Conservation (phyloP, 164 flowering plant species). For the Kalanchoe fedtschenkoi region DNA sequence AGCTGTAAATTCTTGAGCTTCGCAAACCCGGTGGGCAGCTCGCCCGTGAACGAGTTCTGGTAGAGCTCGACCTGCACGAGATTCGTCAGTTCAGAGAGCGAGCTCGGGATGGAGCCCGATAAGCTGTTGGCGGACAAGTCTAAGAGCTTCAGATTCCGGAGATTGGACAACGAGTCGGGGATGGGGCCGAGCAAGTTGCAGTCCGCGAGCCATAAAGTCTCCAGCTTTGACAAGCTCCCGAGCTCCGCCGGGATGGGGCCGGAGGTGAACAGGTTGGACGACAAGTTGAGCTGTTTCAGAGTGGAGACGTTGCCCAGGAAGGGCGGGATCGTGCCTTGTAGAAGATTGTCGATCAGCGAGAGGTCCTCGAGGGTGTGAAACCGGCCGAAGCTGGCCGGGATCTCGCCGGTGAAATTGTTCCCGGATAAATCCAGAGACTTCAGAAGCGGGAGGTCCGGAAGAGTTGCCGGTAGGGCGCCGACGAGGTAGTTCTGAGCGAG, state of each 20-base stretch:
- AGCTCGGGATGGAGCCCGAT: slow-evolving; percentile 49
- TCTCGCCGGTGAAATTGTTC: slow-evolving; percentile 72
- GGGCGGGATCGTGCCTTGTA: slow-evolving; percentile 52
- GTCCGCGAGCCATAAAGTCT: slow-evolving; percentile 48
- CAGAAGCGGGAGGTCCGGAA: slow-evolving; percentile 39
- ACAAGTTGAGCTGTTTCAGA: slow-evolving; percentile 56
- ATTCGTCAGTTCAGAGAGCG: slow-evolving; percentile 39
- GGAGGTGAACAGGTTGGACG: slow-evolving; percentile 65
- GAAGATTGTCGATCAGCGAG: slow-evolving; percentile 48
- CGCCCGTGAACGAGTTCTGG: slow-evolving; percentile 62
- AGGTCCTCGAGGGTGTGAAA: slow-evolving; percentile 52
- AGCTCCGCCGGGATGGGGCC: slow-evolving; percentile 63
- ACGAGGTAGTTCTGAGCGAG: slow-evolving; percentile 41
- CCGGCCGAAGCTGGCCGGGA: slow-evolving; percentile 48
- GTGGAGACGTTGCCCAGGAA: slow-evolving; percentile 45
- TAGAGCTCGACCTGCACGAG: slow-evolving; percentile 66
- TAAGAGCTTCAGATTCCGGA: slow-evolving; percentile 40
- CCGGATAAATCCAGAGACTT: slow-evolving; percentile 47
- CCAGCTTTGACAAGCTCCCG: slow-evolving; percentile 55
- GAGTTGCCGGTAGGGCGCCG: slow-evolving; percentile 34
- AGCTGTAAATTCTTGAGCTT: slow-evolving; percentile 33
- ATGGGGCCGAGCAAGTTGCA: slow-evolving; percentile 58
- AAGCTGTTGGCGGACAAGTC: slow-evolving; percentile 58
- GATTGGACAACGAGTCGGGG: slow-evolving; percentile 55
- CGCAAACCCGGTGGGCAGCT: slow-evolving; percentile 47